Evolutionary conservation across 2,329 filamentous ascomycete genomes (phyloP).

Genomic region (Fusarium annulatum): DNA sequence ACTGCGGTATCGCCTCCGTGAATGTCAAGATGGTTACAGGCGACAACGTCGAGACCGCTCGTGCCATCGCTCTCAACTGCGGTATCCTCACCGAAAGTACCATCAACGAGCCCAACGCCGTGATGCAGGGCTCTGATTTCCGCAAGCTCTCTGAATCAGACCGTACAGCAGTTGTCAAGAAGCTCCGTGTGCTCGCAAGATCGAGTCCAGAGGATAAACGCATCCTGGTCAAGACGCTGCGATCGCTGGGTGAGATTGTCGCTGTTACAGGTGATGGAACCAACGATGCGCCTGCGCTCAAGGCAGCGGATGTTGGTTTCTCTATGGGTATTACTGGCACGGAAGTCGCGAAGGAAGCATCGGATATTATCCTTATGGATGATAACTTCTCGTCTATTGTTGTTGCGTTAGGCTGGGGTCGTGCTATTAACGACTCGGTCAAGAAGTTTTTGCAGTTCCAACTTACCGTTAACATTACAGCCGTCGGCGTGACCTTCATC

Average conservation of each 20-base stretch:
- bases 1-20: constrained; percentile 72
- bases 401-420: constrained; percentile 74
- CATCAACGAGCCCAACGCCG: constrained; percentile 53
- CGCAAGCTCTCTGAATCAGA: constrained; percentile 63
- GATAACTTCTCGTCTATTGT: constrained; percentile 75
- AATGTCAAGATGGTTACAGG: constrained; percentile 73
- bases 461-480: constrained; percentile 77
- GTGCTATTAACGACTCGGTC: constrained; percentile 74
- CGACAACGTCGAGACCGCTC: constrained; percentile 58
- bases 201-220: constrained; percentile 78
- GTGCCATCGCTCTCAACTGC: constrained; percentile 57
- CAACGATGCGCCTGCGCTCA: constrained; percentile 73
- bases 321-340: constrained; percentile 76
- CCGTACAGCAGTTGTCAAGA: constrained; percentile 64
- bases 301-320: constrained; percentile 74
- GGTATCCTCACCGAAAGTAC: constrained; percentile 68
- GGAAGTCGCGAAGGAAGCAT: constrained; percentile 73
- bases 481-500: constrained; percentile 72
- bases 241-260: constrained; percentile 73
- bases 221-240: constrained; percentile 71
- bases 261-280: constrained; percentile 75
- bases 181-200: constrained; percentile 74
- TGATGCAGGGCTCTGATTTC: constrained; percentile 68
- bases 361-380: constrained; percentile 73
- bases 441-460: constrained; percentile 76